phyloP scores from a whole-genome alignment of 139 green algal genomes.

The Marvania coccoides region DNA sequence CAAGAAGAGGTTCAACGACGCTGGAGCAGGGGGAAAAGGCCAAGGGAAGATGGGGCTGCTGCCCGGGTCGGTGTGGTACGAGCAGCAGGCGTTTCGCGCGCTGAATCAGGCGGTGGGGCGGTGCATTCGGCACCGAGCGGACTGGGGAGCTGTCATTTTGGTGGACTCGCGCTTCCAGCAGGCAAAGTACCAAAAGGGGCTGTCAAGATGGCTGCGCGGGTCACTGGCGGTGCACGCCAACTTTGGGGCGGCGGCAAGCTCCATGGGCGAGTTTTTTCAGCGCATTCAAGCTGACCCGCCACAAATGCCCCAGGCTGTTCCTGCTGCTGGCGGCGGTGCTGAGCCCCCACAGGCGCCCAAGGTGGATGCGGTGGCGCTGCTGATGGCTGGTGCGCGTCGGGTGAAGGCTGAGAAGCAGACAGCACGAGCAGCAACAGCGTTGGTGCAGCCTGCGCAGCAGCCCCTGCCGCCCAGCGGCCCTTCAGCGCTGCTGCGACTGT shows the following conservation, averaged over 20 bases:
- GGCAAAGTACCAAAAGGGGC: constrained; percentile 28
- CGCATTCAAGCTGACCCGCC: constrained; percentile 44
- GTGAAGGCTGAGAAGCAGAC: background rate
- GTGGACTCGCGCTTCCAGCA: constrained; percentile 77
- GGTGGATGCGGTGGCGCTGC: background rate
- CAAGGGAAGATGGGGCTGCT: constrained; percentile 34
- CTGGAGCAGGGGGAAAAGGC: background rate
- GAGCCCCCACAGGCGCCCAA: background rate
- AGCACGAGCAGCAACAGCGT: background rate
- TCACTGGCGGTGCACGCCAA: constrained; percentile 19
- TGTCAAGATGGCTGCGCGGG: constrained; percentile 59
- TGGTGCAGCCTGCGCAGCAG: too few species aligned
- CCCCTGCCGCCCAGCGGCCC: background rate
- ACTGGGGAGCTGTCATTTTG: constrained; percentile 93
- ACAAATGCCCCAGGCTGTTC: background rate
- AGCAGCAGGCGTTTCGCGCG: constrained; percentile 87
- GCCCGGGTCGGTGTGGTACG: constrained; percentile 78
- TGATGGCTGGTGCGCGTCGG: background rate
- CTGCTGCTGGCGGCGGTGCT: background rate
- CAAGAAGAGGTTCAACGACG: constrained; percentile 80
- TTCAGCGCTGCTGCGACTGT: background rate
- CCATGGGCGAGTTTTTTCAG: constrained; percentile 46
- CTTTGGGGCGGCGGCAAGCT: constrained; percentile 25
- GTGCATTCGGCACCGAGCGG: constrained; percentile 86
- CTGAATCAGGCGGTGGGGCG: constrained; percentile 67